These are phyloP conservation scores for Cryptosporidium meleagridis DNA, from an alignment of 169 alveolate species.

Conservation along the genomic window DNA sequence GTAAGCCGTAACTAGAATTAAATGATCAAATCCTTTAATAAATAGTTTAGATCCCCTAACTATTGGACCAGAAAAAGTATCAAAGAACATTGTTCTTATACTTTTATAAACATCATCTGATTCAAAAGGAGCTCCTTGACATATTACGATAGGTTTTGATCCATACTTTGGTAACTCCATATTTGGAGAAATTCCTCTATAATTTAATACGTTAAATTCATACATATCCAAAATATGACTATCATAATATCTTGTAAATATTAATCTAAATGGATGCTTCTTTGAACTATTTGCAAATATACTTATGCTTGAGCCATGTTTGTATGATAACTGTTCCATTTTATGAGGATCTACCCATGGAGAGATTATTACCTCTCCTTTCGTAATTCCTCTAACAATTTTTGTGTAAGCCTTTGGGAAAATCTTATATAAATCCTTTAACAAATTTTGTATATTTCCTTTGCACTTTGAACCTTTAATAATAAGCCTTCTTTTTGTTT, in stretches of 20 bases:
- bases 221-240: slow-evolving; percentile 67
- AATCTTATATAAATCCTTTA: slow-evolving; percentile 31
- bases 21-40: slow-evolving; percentile 63
- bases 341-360: slow-evolving; percentile 63
- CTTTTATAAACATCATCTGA: slow-evolving; percentile 40
- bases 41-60: slow-evolving; percentile 57
- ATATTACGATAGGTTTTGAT: slow-evolving; percentile 55
- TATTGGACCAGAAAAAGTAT: slow-evolving; percentile 55
- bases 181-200: slow-evolving; percentile 24
- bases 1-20: slow-evolving; percentile 40
- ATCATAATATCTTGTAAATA: slow-evolving; percentile 63
- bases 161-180: slow-evolving; percentile 65
- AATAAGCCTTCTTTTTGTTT: slow-evolving; percentile 62
- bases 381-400: slow-evolving; percentile 50
- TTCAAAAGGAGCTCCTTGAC: slow-evolving; percentile 75
- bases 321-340: slow-evolving; percentile 56
- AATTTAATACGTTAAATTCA: slow-evolving; percentile 44
- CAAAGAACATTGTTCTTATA: slow-evolving; percentile 51
- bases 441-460: slow-evolving; percentile 41
- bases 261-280: slow-evolving; percentile 53
- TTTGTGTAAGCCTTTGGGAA: slow-evolving; percentile 59
- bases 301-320: slow-evolving; percentile 66
- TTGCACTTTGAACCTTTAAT: slow-evolving; percentile 70
- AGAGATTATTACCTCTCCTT: slow-evolving; percentile 33
- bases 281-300: slow-evolving; percentile 71